Percentiles rank a stretch among this genome's conserved stretches.
Conservation (phyloP, 768 basidiomycete genomes). For the Mycena maculata region DNA sequence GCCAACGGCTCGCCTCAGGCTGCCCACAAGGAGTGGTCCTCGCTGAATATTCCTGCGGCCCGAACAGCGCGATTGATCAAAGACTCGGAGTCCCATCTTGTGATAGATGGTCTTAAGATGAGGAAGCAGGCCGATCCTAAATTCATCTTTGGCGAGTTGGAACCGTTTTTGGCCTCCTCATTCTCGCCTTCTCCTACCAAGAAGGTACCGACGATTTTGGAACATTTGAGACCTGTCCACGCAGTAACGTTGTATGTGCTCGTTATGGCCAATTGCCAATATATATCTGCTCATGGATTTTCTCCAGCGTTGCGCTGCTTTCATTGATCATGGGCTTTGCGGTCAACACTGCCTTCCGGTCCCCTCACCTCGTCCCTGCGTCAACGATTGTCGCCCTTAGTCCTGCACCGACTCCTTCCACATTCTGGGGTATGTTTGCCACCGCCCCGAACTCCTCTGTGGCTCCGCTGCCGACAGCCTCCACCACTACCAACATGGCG, state of each 20-base stretch:
- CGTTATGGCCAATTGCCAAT: slow-evolving; percentile 13
- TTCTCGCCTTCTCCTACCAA: slow-evolving; percentile 39
- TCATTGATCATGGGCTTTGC: slow-evolving; percentile 75
- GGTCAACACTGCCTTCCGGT: slow-evolving; percentile 61
- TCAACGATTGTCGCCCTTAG: slow-evolving; percentile 44
- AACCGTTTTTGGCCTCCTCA: slow-evolving; percentile 51
- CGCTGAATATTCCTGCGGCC: slow-evolving; percentile 53
- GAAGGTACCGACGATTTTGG: slow-evolving; percentile 52
- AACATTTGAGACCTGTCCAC: slow-evolving; percentile 63
- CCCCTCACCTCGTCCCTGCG: slow-evolving; percentile 49
- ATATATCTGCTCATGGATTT: slow-evolving; percentile 11
- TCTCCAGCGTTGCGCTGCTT: slow-evolving; percentile 70
- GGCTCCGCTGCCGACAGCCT: slow-evolving; percentile 40
- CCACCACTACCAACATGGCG: slow-evolving; percentile 44
- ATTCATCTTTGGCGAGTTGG: slow-evolving; percentile 58
- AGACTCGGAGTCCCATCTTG: slow-evolving; percentile 49
- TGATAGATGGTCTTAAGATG: slow-evolving; percentile 54
- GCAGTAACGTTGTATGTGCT: slow-evolving; percentile 73
- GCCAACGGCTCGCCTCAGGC: slow-evolving; percentile 43
- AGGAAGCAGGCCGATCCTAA: slow-evolving; percentile 56
- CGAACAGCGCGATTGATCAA: slow-evolving; percentile 54
- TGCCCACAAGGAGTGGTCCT: slow-evolving; percentile 56
- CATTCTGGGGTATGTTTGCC: slow-evolving; percentile 56
- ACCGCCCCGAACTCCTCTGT: slow-evolving; percentile 53
- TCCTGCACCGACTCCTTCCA: slow-evolving; percentile 41